phyloP scores from a whole-genome alignment of 2,329 filamentous ascomycete genomes.

The Penicillium psychrosexuale region DNA sequence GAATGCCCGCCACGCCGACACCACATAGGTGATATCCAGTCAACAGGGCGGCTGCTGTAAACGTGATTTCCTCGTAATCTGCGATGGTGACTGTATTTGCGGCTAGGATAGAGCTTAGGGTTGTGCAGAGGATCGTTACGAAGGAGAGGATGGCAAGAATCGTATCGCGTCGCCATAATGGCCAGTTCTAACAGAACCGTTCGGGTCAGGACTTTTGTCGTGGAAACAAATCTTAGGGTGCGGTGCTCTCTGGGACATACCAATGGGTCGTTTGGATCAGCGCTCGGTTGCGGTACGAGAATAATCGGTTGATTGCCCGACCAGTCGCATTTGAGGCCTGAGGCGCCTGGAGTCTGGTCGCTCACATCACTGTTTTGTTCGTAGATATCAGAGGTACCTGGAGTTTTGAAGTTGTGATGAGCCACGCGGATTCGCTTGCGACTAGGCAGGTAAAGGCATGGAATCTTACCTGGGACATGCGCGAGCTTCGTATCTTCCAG shows the following conservation, averaged over 20 bases:
- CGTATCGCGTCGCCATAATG: constrained; percentile 77
- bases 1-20: constrained; percentile 73
- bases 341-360: constrained; percentile 34
- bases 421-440: neutral
- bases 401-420: neutral
- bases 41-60: constrained; percentile 74
- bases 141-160: constrained; percentile 77
- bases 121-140: constrained; percentile 76
- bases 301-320: constrained; percentile 68
- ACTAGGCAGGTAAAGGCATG: neutral
- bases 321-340: constrained; percentile 67
- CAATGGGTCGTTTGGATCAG: constrained; percentile 86
- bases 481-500: constrained; percentile 64
- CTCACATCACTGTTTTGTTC: constrained; percentile 51
- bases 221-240: neutral
- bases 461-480: constrained; percentile 68
- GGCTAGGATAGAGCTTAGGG: constrained; percentile 80
- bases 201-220: neutral
- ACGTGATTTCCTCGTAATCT: constrained; percentile 60
- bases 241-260: constrained; percentile 48
- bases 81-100: constrained; percentile 80
- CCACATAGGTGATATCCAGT: constrained; percentile 87
- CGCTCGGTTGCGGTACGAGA: constrained; percentile 83
- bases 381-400: constrained; percentile 56
- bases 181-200: constrained; percentile 65